Base-by-base conservation (phyloP, 352 stramenopile genomes). In the Phytopythium boreale region DNA sequence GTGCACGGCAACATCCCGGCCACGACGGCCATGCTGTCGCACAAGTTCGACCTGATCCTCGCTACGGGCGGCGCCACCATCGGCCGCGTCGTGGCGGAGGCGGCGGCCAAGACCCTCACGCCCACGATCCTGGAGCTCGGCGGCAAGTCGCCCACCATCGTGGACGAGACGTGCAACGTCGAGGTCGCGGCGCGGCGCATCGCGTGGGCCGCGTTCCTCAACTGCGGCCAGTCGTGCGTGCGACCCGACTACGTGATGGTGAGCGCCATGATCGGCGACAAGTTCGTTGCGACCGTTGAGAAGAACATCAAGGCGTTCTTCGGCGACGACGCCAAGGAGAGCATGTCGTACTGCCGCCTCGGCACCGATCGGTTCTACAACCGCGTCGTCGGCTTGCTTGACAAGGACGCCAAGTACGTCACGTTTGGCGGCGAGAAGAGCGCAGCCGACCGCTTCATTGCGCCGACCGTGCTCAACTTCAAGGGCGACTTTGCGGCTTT, bases 161-260 rank as follows among this genome's bases (percentile, higher is more conserved):
- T 98, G 29, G 87, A 96, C 51, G 73, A 88, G 37, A 81, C 80
- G 41, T 67, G 72, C n/a, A 60, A 90, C 44, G 4, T 89, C 22
- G 64, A 67, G 4, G 72, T 95, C 31, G 72, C 91, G 2, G 86
- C 82, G 7, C 34, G 83, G 51, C 80, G 96, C 8, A 84, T 99
- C 43, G 69, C 90, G 10, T 98, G 80, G 76, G 81, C 70, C 2
- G 93, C 96, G 34, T 92, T 84, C 36, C 65, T 96, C 27, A 99
- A 99, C 72, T 67, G 75, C 24, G 96, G 96, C 1, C 97, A 99
- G 77, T 98, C 86, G 46, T 99, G 97, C 73, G 79, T 99, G 37
- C 83, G 93, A 19, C 93, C 95, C 7, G 96, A 99, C 73, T 97
- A 98, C 78, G 62, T 98, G 10, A 56, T 98, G 27, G 88, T 96